Base-by-base conservation (phyloP, 73 alveolate genomes). In the Breviolum minutum region DNA sequence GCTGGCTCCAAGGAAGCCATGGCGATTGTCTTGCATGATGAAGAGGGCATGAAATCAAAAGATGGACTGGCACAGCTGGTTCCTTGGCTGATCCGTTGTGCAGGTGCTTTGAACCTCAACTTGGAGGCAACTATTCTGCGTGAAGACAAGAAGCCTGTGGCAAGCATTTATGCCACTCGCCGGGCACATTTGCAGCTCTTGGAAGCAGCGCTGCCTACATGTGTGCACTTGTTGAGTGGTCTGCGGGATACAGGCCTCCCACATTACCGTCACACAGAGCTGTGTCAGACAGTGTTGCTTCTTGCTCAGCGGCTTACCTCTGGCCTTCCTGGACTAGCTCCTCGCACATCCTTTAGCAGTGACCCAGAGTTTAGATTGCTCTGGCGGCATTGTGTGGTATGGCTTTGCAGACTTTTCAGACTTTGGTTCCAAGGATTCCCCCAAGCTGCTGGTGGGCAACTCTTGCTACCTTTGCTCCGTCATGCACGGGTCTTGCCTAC, bases 401-500 rank as follows among this genome's bases (percentile, higher is more conserved):
- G 89, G 91, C 80, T 92, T n/a, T 92, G 98, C 79, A 84, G 86
- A 11, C 82, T 74, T 40, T 92, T 92, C 90, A 88, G 98, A 40
- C 69, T 92, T 30, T 92, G 98, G 98, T 92, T 92, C 87, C 98
- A 92, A 84, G 74, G 66, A 80, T 92, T 92, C 69, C 98, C 98
- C 61, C 17, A 60, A 27, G 79, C 90, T 40, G 98, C 98, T 27
- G 98, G 98, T 6, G 98, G 98, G 80, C 98, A 76, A 71, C 98
- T 92, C 29, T 32, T 92, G 70, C 98, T 92, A 11, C 98, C 98
- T 26, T 29, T 92, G 90, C 91, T 92, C 16, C 98, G 98, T 63
- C 98, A 92, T 62, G 98, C 98, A n/a, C 98, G 98, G 8, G 98
- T 92, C 61, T 40, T 92, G 91, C 98, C 98, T n/a, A 61, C 90